These are phyloP conservation scores for Lasiodiplodia theobromae DNA, from an alignment of 2,329 filamentous ascomycete species.

Conservation along the genomic window DNA sequence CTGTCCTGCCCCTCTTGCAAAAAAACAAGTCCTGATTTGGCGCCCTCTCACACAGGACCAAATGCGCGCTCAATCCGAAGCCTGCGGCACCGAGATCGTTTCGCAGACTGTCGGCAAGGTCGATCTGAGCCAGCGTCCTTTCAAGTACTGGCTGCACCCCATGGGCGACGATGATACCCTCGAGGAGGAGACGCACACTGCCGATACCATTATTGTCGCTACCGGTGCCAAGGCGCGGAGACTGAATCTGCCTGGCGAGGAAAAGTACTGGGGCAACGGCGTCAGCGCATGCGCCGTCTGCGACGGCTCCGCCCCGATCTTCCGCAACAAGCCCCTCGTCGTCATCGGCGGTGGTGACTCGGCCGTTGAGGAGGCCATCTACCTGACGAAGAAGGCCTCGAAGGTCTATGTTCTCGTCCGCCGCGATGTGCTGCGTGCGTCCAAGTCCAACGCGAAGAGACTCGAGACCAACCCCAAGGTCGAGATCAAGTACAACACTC, in stretches of 20 bases:
- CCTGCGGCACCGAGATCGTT: slow-evolving; percentile 91
- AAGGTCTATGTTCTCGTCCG: slow-evolving; percentile 95
- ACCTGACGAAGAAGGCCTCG: slow-evolving; percentile 95
- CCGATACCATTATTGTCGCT: slow-evolving; percentile 91
- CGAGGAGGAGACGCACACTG: slow-evolving; percentile 77
- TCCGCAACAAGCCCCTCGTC: slow-evolving; percentile 92
- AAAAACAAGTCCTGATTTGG: slow-evolving; percentile 32
- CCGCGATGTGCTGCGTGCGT: slow-evolving; percentile 83
- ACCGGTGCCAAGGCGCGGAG: slow-evolving; percentile 92
- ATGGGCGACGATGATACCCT: slow-evolving; percentile 81
- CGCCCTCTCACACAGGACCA: slow-evolving; percentile 63
- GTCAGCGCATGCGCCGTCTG: slow-evolving; percentile 97
- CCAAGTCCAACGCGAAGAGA: slow-evolving; percentile 89
- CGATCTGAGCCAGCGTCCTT: slow-evolving; percentile 82
- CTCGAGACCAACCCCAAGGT: slow-evolving; percentile 86
- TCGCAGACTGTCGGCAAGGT: slow-evolving; percentile 90
- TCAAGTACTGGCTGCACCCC: slow-evolving; percentile 78
- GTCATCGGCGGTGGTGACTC: slow-evolving; percentile 98
- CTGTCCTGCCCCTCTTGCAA: background rate
- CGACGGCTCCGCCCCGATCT: slow-evolving; percentile 96
- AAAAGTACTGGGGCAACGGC: slow-evolving; percentile 96
- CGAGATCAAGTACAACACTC: slow-evolving; percentile 84
- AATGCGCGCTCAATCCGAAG: slow-evolving; percentile 90
- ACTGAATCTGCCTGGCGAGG: slow-evolving; percentile 83
- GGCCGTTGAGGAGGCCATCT: slow-evolving; percentile 95